A percentile compares a stretch with the other conserved stretches of the same genome.
These are phyloP conservation scores for Polygonum maritimum DNA, from an alignment of 148 eudicot species.

Conservation along the genomic window DNA sequence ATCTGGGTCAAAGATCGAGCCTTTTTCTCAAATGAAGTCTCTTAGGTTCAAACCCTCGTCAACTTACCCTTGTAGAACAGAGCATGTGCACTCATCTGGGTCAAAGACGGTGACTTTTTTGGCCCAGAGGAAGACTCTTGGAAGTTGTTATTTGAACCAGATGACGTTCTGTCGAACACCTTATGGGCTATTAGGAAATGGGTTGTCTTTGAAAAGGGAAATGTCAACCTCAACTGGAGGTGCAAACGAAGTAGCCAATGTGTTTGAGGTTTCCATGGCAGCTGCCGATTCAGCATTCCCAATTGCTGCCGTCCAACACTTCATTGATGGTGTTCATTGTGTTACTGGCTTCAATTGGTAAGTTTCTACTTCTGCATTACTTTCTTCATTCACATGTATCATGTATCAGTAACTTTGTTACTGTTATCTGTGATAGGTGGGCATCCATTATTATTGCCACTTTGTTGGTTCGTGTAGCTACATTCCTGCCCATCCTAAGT, in stretches of 20 bases:
- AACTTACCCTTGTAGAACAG: conserved; percentile 18
- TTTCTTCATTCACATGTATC: neutral
- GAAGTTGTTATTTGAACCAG: conserved; percentile 17
- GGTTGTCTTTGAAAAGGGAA: neutral
- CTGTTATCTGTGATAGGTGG: conserved; percentile 42
- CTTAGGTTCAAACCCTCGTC: conserved; percentile 38
- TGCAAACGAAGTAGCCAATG: conserved; percentile 13
- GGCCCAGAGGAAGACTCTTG: conserved; percentile 22
- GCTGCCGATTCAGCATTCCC: conserved; percentile 78
- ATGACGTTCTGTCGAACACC: neutral
- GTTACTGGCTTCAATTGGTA: conserved; percentile 66
- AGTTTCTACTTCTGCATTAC: neutral
- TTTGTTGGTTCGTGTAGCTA: conserved; percentile 44
- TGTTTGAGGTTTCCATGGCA: conserved; percentile 69
- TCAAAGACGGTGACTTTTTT: conserved; percentile 8
- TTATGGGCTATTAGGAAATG: conserved; percentile 3
- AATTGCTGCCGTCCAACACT: conserved; percentile 53
- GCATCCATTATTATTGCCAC: conserved; percentile 61
- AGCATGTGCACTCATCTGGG: neutral
- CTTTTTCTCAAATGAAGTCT: conserved; percentile 25
- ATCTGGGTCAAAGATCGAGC: conserved; percentile 6
- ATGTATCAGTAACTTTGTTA: neutral
- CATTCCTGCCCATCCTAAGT: conserved; percentile 47
- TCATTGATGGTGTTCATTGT: conserved; percentile 53
- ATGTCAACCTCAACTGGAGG: neutral